Percentiles rank a stretch among this genome's conserved stretches.
Evolutionary conservation across 805 yeast species (phyloP).

Genomic region (Pichia manshurica): DNA sequence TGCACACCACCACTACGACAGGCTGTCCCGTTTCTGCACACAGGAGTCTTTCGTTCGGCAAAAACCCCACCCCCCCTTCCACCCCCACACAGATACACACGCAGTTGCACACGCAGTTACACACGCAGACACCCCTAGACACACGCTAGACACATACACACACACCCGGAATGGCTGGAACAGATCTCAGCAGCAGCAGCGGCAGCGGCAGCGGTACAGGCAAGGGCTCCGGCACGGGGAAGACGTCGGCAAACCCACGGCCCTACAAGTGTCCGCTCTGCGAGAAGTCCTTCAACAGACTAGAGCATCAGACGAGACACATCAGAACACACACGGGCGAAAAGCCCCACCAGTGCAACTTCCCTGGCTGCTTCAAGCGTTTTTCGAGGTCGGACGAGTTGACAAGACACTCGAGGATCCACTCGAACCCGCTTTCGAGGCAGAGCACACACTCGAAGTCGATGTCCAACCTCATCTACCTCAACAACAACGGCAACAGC

Average conservation of each 20-base stretch:
- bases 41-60: no score
- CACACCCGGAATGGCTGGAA: conserved; percentile 18
- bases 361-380: conserved; percentile 76
- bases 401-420: conserved; percentile 80
- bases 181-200: not conserved
- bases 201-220: not conserved
- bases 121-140: not conserved
- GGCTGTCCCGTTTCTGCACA: no score
- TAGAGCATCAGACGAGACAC: conserved; percentile 89
- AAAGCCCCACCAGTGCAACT: conserved; percentile 80
- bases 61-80: no score
- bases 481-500: not conserved
- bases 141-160: no score
- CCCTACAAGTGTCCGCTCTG: conserved; percentile 86
- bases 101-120: not conserved
- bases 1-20: no score
- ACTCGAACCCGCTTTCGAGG: conserved; percentile 47
- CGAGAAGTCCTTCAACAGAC: conserved; percentile 77
- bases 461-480: conserved; percentile 1
- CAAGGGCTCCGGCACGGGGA: no score
- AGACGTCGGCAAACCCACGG: no score
- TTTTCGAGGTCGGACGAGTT: conserved; percentile 81
- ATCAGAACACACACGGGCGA: conserved; percentile 92
- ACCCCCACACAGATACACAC: no score
- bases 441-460: conserved; percentile 17